phyloP scores from a whole-genome alignment of 768 basidiomycete genomes.

The Leucosporidium scottii region DNA sequence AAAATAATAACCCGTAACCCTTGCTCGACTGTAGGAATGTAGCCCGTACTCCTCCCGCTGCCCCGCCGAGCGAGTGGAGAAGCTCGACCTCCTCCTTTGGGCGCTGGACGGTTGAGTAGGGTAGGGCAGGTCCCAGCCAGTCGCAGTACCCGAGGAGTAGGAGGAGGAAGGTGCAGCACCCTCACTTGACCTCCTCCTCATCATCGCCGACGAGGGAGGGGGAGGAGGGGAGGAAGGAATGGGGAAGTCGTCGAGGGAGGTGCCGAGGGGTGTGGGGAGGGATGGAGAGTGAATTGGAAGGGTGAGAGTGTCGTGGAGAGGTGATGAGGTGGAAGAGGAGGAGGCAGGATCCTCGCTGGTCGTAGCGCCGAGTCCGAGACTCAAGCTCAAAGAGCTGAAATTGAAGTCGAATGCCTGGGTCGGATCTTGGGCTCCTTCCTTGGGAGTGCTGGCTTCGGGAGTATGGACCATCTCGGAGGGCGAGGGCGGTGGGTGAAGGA shows the following conservation, averaged over 20 bases:
- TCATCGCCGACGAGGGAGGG: background rate
- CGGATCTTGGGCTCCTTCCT: background rate
- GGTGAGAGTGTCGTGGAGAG: background rate
- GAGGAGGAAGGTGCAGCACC: background rate
- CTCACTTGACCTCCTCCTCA: background rate
- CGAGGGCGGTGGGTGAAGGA: background rate
- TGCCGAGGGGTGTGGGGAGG: conserved; percentile 1
- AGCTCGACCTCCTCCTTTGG: background rate
- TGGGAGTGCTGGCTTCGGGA: background rate
- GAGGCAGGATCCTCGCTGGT: background rate
- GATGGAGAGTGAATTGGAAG: background rate
- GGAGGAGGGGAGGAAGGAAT: background rate
- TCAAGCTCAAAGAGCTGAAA: background rate
- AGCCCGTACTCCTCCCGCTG: background rate
- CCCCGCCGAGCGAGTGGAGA: background rate
- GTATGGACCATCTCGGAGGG: background rate
- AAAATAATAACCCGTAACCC: too few species aligned
- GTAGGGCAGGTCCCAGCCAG: background rate
- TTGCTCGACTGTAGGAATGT: too few species aligned
- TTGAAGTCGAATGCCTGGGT: background rate
- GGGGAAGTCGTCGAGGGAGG: background rate
- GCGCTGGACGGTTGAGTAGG: background rate
- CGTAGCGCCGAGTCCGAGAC: background rate
- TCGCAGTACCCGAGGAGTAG: background rate
- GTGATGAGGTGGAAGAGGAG: background rate